Evolutionary conservation across 163 green algal species (phyloP).

Genomic region (Scenedesmus sp.): DNA sequence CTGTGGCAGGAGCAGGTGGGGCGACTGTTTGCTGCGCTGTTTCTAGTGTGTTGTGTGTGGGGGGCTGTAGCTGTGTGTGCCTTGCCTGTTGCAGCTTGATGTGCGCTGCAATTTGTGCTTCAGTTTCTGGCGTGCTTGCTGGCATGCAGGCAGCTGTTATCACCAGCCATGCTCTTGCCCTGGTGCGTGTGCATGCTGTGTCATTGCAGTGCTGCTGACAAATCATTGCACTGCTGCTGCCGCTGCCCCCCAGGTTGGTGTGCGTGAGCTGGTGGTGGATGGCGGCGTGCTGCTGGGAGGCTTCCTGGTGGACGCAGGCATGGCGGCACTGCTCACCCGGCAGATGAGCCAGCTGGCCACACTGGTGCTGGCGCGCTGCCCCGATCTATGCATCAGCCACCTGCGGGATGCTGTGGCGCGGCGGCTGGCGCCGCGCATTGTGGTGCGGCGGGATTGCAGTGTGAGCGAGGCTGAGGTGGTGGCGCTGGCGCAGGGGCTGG

Average conservation of each 20-base stretch:
- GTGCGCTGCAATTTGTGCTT: background rate
- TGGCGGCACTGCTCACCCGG: slow-evolving; percentile 28
- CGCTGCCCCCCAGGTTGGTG: background rate
- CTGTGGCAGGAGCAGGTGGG: slow-evolving; percentile 40
- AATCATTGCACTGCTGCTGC: background rate
- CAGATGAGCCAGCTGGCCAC: background rate
- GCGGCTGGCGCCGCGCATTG: slow-evolving; percentile 16
- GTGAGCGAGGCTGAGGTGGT: slow-evolving; percentile 31
- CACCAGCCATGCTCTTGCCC: too few species aligned
- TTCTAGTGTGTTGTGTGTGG: background rate
- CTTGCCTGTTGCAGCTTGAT: background rate
- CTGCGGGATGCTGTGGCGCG: background rate
- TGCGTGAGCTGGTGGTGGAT: slow-evolving; percentile 38
- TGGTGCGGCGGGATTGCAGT: slow-evolving; percentile 7
- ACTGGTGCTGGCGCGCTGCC: slow-evolving; percentile 28
- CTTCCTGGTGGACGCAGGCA: slow-evolving; percentile 36
- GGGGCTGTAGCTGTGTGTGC: background rate
- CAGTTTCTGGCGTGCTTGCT: background rate
- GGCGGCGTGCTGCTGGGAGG: slow-evolving; percentile 44
- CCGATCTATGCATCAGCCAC: background rate
- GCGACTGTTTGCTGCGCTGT: background rate
- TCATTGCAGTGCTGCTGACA: background rate
- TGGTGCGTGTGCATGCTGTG: background rate
- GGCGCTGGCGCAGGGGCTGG: background rate
- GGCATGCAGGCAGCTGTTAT: too few species aligned